Conservation (phyloP, 768 basidiomycete species). For the Leccinum truebloodii region DNA sequence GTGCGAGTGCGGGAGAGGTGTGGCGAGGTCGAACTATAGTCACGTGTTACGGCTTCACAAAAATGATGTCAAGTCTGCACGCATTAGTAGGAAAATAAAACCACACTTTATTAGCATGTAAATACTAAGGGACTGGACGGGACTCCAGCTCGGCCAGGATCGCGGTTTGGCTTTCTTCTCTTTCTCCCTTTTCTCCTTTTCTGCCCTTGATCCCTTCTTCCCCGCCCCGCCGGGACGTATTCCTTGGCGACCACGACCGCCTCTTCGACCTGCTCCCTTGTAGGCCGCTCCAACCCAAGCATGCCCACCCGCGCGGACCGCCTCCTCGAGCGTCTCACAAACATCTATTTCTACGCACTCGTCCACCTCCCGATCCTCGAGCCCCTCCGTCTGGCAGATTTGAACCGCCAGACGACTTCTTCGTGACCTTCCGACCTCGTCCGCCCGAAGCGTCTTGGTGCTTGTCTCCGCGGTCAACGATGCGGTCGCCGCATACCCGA, state of each 20-base stretch:
- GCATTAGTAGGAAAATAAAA: no score
- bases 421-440: constrained; percentile 65
- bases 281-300: constrained; percentile 55
- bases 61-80: no score
- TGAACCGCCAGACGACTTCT: constrained; percentile 81
- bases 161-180: constrained; percentile 29
- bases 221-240: constrained; percentile 39
- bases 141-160: constrained; percentile 70
- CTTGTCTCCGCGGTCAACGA: constrained; percentile 73
- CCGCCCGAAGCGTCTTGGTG: constrained; percentile 80
- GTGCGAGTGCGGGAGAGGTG: no score
- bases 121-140: constrained; percentile 38
- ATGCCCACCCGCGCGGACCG: constrained; percentile 60
- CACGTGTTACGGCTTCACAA: no score
- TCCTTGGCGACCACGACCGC: constrained; percentile 38
- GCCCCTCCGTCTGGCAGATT: constrained; percentile 57
- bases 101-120: no score
- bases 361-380: constrained; percentile 65
- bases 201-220: constrained; percentile 1
- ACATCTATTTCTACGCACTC: constrained; percentile 67
- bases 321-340: constrained; percentile 51
- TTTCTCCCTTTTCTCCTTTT: not conserved
- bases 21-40: no score
- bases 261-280: constrained; percentile 53
- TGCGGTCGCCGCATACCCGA: constrained; percentile 75